Evolutionary conservation across 192 early-diverging fungal genomes (phyloP).

Genomic region (Coemansia sp.): DNA sequence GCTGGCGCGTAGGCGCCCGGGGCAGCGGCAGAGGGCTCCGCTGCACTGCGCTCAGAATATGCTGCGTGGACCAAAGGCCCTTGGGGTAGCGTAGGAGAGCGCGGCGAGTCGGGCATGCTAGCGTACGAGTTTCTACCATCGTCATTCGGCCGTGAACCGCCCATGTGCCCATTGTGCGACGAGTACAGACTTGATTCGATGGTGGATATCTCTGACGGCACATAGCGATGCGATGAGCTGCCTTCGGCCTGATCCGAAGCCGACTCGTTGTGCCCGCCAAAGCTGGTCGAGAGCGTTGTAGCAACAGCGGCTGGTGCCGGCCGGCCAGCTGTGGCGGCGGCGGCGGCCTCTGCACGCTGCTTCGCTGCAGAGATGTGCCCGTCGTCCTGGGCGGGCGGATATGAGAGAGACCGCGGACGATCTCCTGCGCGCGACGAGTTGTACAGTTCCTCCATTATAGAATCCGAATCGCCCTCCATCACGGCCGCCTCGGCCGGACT

Average conservation of each 20-base stretch:
- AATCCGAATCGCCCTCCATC: conserved; percentile 1
- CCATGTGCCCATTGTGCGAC: conserved; percentile 23
- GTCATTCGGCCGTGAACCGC: conserved; percentile 9
- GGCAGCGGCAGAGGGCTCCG: too few species aligned
- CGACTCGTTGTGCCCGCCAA: conserved; percentile 21
- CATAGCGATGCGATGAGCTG: conserved; percentile 21
- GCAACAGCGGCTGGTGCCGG: conserved; percentile 28
- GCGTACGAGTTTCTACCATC: conserved; percentile 35
- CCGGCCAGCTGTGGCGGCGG: too few species aligned
- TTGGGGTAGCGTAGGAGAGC: conserved; percentile 4
- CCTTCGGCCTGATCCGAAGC: conserved; percentile 16
- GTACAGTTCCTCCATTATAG: conserved; percentile 8
- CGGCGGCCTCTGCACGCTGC: too few species aligned
- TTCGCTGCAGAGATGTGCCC: not conserved
- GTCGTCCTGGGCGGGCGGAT: conserved; percentile 12
- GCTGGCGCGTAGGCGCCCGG: too few species aligned
- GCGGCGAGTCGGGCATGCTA: conserved; percentile 32
- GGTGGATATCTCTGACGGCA: conserved; percentile 42
- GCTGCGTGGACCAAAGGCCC: too few species aligned
- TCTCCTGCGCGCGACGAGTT: not conserved
- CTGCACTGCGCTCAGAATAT: too few species aligned
- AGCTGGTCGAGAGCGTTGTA: conserved; percentile 42
- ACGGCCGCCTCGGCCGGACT: not conserved
- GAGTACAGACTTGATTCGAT: conserved; percentile 49
- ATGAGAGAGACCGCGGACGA: conserved; percentile 25